Evolutionary conservation across 768 basidiomycete species (phyloP), one percentile per base, ranked within the genome.

Genomic region (Naganishia antarctica): DNA sequence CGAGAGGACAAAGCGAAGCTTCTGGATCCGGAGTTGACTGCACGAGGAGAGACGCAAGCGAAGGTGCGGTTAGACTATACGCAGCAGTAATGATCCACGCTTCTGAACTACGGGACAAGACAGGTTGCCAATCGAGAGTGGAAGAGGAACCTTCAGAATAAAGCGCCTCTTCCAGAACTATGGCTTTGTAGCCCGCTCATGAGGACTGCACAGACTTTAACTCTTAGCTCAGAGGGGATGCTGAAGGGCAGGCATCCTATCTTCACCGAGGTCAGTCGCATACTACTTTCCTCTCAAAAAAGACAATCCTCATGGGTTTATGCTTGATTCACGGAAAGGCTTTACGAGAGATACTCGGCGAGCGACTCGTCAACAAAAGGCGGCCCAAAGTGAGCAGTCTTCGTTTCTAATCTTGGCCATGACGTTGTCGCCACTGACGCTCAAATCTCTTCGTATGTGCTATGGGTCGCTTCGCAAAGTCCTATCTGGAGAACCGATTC

Each of bases 1-100:
- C 6, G 3, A 5, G 50, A 51, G 21, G 50, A 32, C 31, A 51
- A 51, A n/a, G 9, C 13, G n/a, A 51, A 21, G 13, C 21, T 51
- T 21, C 75, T 73, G 8, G 75, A 76, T 61, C 71, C 73, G 0
- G 70, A 69, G 28, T 63, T 76, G 18, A 74, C 75, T 0, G 68
- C 68, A 6, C 60, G 73, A n/a, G 75, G 75, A 12, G 59, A 70
- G 11, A 44, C 64, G 0, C 75, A 76, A 68, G 75, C 75, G 18
- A 29, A 34, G 32, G 50, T 51, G 26, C 21, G 50, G 12, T 3
- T 26, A n/a, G 7, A 8, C 0, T 11, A 2, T 5, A 34, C 29
- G 50, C 15, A 11, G 26, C 32, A 32, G 32, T 7, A 4, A 3
- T 16, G 21, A n/a, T 31, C 11, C 26, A 28, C 15, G 32, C 12